Percentiles rank a stretch among this genome's conserved stretches.
Evolutionary conservation across 2,329 filamentous ascomycete species (phyloP).

Genomic region (Pseudogymnoascus pannorum): DNA sequence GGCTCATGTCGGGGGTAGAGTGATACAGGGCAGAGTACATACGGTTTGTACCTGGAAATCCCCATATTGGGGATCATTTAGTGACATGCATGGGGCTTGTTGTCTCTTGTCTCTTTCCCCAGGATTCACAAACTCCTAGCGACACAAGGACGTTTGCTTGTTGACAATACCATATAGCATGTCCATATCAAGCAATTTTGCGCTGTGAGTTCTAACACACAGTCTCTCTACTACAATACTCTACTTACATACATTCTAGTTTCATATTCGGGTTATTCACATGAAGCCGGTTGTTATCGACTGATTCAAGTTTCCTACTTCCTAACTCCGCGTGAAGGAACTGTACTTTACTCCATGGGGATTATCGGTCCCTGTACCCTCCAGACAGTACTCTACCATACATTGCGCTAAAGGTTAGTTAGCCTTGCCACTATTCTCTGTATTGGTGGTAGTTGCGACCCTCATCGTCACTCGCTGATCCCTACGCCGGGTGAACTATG

Average conservation of each 20-base stretch:
- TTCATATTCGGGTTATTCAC: not conserved
- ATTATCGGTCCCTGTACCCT: not conserved
- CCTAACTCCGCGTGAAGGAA: no score
- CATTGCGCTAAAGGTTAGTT: not conserved
- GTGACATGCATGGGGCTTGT: not conserved
- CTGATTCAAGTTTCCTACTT: not conserved
- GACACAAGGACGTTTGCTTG: not conserved
- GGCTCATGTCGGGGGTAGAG: not conserved
- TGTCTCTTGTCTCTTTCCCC: not conserved
- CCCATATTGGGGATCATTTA: not conserved
- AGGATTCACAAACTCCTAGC: not conserved
- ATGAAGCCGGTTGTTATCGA: not conserved
- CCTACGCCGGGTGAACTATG: not conserved
- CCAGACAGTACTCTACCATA: not conserved
- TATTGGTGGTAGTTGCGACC: not conserved
- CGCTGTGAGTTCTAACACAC: not conserved
- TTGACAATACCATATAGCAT: not conserved
- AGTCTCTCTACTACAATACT: not conserved
- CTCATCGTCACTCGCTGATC: not conserved
- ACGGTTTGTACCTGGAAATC: not conserved
- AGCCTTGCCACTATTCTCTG: not conserved
- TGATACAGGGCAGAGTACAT: not conserved
- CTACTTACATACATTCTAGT: not conserved
- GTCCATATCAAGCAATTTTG: not conserved
- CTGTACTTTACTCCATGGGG: not conserved